Evolutionary conservation across 2,329 filamentous ascomycete species (phyloP).

Genomic region (Camillea tinctor): DNA sequence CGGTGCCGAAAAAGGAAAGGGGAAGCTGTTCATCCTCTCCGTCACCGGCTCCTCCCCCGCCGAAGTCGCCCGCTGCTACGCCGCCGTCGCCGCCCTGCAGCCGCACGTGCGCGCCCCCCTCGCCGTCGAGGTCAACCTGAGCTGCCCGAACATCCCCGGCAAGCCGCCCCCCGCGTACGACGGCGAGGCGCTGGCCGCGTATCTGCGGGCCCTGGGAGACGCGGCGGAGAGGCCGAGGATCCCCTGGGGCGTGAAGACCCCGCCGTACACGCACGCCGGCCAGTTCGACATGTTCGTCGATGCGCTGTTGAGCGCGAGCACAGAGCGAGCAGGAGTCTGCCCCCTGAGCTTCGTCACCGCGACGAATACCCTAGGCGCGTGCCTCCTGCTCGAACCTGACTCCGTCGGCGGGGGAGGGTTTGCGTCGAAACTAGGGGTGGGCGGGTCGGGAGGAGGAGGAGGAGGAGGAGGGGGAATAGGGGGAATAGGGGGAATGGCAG

Average conservation of each 20-base stretch:
- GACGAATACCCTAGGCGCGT: slow-evolving; percentile 72
- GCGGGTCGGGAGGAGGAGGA: slow-evolving; percentile 52
- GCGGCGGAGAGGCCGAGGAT: slow-evolving; percentile 24
- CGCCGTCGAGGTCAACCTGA: slow-evolving; percentile 75
- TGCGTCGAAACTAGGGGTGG: slow-evolving; percentile 52
- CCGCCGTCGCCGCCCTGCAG: slow-evolving; percentile 42
- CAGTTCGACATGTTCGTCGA: slow-evolving; percentile 60
- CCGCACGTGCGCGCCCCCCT: slow-evolving; percentile 41
- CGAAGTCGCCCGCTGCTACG: slow-evolving; percentile 59
- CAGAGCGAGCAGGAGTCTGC: slow-evolving; percentile 27
- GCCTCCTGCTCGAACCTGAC: slow-evolving; percentile 50
- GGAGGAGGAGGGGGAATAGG: slow-evolving; percentile 61
- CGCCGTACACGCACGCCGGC: slow-evolving; percentile 69
- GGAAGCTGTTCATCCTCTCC: slow-evolving; percentile 66
- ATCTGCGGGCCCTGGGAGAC: slow-evolving; percentile 49
- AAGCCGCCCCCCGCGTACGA: slow-evolving; percentile 72
- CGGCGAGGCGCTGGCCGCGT: slow-evolving; percentile 47
- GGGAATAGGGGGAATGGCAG: slow-evolving; percentile 71
- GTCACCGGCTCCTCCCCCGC: slow-evolving; percentile 60
- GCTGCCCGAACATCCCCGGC: slow-evolving; percentile 71
- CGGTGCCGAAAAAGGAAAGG: slow-evolving; percentile 8
- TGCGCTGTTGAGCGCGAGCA: slow-evolving; percentile 40
- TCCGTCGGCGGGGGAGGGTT: too few species aligned
- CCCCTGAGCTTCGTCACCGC: slow-evolving; percentile 68
- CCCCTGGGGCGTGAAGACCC: slow-evolving; percentile 67